These are phyloP conservation scores for Saraca asoca DNA, from an alignment of 331 rosid species.

Conservation along the genomic window DNA sequence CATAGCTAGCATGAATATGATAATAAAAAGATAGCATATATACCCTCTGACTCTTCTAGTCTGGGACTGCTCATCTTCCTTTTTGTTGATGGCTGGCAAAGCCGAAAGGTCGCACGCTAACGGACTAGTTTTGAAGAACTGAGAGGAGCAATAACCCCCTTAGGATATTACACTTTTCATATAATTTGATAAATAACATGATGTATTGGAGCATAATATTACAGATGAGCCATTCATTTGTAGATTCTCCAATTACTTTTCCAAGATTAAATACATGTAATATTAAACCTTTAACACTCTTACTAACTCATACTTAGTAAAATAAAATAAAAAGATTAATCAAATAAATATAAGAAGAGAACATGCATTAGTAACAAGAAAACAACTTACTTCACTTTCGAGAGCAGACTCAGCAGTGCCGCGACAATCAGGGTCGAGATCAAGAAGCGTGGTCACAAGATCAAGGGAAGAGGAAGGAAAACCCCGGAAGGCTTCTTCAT, in stretches of 20 bases:
- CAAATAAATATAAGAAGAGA: background rate
- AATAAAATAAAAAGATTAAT: background rate
- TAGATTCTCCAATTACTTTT: too few species aligned
- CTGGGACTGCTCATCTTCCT: slow-evolving; percentile 34
- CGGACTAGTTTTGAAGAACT: slow-evolving; percentile 52
- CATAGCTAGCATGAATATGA: background rate
- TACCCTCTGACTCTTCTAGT: slow-evolving; percentile 18
- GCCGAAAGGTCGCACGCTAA: slow-evolving; percentile 48
- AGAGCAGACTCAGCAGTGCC: slow-evolving; percentile 68
- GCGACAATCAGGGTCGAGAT: slow-evolving; percentile 58
- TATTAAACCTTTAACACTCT: too few species aligned
- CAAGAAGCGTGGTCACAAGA: slow-evolving; percentile 65
- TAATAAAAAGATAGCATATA: background rate
- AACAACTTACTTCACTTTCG: slow-evolving; percentile 49
- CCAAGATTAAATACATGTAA: too few species aligned
- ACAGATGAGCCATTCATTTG: too few species aligned
- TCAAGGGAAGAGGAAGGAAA: slow-evolving; percentile 55
- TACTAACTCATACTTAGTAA: too few species aligned
- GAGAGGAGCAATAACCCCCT: slow-evolving; percentile 17
- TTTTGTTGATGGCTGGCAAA: slow-evolving; percentile 37
- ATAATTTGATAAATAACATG: slow-evolving; percentile 9
- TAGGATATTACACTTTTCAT: too few species aligned
- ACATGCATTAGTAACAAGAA: background rate
- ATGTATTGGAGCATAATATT: background rate
- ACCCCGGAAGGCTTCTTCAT: slow-evolving; percentile 46